Base-by-base conservation (phyloP, 345 rosid species). In the Populus alba region DNA sequence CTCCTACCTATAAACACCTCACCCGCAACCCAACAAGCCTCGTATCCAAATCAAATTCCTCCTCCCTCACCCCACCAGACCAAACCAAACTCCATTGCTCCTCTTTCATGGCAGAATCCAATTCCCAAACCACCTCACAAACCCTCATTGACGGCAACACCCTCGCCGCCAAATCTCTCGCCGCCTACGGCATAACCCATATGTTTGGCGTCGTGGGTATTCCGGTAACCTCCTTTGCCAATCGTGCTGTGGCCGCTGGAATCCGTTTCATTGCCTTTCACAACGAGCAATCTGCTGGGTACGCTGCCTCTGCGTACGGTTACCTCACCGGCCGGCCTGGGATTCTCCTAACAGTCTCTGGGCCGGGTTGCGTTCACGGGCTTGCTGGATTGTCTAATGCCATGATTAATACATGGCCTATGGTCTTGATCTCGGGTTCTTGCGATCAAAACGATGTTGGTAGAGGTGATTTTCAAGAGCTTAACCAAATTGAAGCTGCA, bases 171-270 rank as follows among this genome's bases (percentile, higher is more conserved):
- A 89, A 86, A 76, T 85, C 94, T 62, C 86, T 96, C 4, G 82
- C 87, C 39, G 87, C 87, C 25, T 91, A 90, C 82, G 99, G 99
- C 63, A 91, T 89, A 27, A 88, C 92, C 59, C 93, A 92, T 81
- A 96, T 96, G 95, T 96, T 96, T 80, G 99, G 99, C 41, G 95
- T 96, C 72, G 97, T 96, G 1, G 99, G 99, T 7, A 94, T 96
- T 73, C 99, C 99, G 27, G 99, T 96, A 7, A 96, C 99, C 5
- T 87, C 97, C 55, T 87, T 96, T 12, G 97, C 99, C 5, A 96
- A 73, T 82, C 95, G 94, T 47, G 92, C 97, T 35, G 91, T 94
- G 68, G 79, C 93, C 8, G 75, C 88, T 0, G 99, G 99, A 22
- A 81, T 96, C 82, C 97, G 98, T 65, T 94, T 96, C 89, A 38